Evolutionary conservation across 2,329 filamentous ascomycete genomes (phyloP), one percentile per base, ranked within the genome.

Genomic region (Pseudogymnoascus sp.): DNA sequence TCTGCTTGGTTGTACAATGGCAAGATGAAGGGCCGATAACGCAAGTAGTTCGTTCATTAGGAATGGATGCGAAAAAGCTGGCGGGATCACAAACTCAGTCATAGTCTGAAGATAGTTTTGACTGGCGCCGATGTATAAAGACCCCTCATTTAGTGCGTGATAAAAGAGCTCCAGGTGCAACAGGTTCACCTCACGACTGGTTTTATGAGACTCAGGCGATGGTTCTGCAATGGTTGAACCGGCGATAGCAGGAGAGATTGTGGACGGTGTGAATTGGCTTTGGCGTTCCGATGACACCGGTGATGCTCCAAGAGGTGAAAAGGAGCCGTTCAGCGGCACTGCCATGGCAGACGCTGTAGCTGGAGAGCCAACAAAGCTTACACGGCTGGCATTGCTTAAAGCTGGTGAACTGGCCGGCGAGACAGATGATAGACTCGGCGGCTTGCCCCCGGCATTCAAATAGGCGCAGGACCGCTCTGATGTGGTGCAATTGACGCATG

Each of bases 141-240:
- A 5, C n/a, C 12, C 7, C 48, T 55, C 48, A 17, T 17, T 17
- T 12, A 55, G 12, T 4, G 75, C 76, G 9, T 71, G 71, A 63
- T 80, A 75, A 44, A 76, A 71, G 21, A 80, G 66, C 62, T 79
- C 78, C 7, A 80, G 68, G 35, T 75, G 76, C n/a, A 74, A 67
- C n/a, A 75, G 67, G 29, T 66, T 66, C 38, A 69, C 65, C 55
- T 62, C 61, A 31, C 64, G 60, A 33, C 39, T 38, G 13, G 13
- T n/a, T 21, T 33, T 15, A 9, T 29, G 48, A 36, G 55, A n/a
- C 42, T 15, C 29, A 62, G 39, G 13, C 8, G 51, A 29, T 29
- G 58, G 38, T 21, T 48, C 27, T 31, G 7, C 44, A 55, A 55
- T 33, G 4, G 48, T 55, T 55, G 27, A 55, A 33, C 48, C 29